Conservation (phyloP, 2,329 filamentous ascomycete genomes). For the Myriangium duriaei region DNA sequence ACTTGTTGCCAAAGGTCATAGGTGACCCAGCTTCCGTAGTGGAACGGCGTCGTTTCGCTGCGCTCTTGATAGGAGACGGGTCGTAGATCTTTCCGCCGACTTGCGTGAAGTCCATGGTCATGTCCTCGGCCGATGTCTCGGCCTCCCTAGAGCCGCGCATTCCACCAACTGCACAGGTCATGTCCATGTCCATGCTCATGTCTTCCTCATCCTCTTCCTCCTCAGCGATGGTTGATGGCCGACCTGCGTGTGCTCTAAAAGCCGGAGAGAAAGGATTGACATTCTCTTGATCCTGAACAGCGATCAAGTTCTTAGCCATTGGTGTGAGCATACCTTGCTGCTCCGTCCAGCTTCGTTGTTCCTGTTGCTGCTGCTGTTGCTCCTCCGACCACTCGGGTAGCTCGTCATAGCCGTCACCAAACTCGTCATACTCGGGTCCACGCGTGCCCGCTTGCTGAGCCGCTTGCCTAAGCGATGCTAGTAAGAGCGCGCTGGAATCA, state of each 20-base stretch:
- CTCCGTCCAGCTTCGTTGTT: constrained; percentile 52
- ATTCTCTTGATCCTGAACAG: constrained; percentile 35
- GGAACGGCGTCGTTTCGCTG: constrained; percentile 31
- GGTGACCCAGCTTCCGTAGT: constrained; percentile 26
- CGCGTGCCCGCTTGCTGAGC: constrained; percentile 63
- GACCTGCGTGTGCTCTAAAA: constrained; percentile 22
- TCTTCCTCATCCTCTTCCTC: constrained; percentile 33
- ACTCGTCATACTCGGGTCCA: constrained; percentile 46
- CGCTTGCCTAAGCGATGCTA: constrained; percentile 66
- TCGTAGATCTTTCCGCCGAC: constrained; percentile 39
- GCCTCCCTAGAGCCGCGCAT: constrained; percentile 47
- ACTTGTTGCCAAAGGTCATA: constrained; percentile 6
- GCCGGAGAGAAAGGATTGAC: constrained; percentile 36
- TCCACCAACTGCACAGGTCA: constrained; percentile 68
- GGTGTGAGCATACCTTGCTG: constrained; percentile 26
- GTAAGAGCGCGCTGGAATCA: constrained; percentile 59
- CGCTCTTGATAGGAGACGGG: constrained; percentile 18
- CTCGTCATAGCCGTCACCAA: constrained; percentile 36
- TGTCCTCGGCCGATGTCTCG: constrained; percentile 24
- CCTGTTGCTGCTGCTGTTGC: constrained; percentile 6
- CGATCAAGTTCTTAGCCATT: constrained; percentile 10
- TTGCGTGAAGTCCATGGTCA: constrained; percentile 45
- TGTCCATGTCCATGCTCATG: constrained; percentile 79
- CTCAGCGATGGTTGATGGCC: constrained; percentile 16
- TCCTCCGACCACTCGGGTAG: constrained; percentile 42